These are phyloP conservation scores for Nidula niveotomentosa DNA, from an alignment of 1,284 basidiomycete species.

Conservation along the genomic window DNA sequence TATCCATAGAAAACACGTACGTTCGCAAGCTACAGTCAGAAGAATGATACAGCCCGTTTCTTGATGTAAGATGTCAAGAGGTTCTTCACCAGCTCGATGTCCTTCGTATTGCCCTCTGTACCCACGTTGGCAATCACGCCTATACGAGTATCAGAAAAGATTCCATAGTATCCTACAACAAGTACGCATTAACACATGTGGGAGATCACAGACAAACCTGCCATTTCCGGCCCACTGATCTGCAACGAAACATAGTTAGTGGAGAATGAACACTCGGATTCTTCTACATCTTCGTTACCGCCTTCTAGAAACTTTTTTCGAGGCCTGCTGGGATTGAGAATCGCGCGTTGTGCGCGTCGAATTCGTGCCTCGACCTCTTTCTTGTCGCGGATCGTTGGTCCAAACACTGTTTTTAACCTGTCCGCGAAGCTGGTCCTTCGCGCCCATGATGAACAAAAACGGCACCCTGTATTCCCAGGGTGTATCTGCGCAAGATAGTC, in stretches of 20 bases:
- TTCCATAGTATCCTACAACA: too few relatives aligned
- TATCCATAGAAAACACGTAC: constrained; percentile 35
- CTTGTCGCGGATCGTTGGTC: constrained; percentile 49
- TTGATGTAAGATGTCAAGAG: constrained; percentile 62
- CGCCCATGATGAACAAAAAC: constrained; percentile 51
- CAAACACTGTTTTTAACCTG: constrained; percentile 50
- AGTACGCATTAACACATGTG: too few relatives aligned
- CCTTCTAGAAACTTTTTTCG: constrained; percentile 35
- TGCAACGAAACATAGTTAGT: constrained; percentile 64
- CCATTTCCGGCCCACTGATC: constrained; percentile 67
- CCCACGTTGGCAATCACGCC: constrained; percentile 68
- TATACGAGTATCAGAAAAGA: constrained; percentile 16
- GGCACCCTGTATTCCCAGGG: too few relatives aligned
- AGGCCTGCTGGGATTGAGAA: constrained; percentile 57
- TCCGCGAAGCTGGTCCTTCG: constrained; percentile 38
- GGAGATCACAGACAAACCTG: constrained; percentile 68
- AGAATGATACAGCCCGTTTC: constrained; percentile 67
- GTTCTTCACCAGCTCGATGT: constrained; percentile 61
- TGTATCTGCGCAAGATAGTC: constrained; percentile 42
- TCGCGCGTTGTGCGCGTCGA: constrained; percentile 68
- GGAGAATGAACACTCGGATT: constrained; percentile 53
- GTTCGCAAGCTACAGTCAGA: constrained; percentile 72
- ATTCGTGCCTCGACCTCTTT: constrained; percentile 62
- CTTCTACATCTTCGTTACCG: constrained; percentile 21
- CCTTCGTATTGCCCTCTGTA: constrained; percentile 44